Conservation (phyloP, 2,329 filamentous ascomycete genomes). For the Colletotrichum simmondsii region DNA sequence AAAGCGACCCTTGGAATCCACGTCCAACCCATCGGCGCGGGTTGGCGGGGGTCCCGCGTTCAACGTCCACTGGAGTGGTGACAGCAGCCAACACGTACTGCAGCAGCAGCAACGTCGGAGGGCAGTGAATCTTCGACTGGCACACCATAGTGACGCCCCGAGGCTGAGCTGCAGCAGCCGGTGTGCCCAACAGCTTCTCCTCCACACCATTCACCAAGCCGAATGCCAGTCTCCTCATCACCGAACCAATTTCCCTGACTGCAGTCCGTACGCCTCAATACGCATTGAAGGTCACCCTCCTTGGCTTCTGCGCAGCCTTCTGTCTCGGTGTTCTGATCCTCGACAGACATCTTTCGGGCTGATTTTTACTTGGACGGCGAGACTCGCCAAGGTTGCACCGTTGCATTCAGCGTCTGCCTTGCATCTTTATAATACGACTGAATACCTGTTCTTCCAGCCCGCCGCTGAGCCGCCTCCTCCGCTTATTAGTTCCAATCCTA, state of each 20-base stretch:
- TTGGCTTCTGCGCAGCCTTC: neutral
- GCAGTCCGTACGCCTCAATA: neutral
- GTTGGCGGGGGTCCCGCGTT: slow-evolving; percentile 13
- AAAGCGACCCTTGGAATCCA: slow-evolving; percentile 19
- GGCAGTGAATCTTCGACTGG: neutral
- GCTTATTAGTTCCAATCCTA: neutral
- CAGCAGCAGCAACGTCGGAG: neutral
- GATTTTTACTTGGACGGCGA: neutral
- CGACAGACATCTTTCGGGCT: neutral
- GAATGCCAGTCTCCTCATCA: neutral
- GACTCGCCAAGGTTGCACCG: neutral
- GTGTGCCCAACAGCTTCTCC: slow-evolving; percentile 1
- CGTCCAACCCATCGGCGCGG: slow-evolving; percentile 17
- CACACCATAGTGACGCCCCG: slow-evolving; percentile 4
- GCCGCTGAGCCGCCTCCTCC: neutral
- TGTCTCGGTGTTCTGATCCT: neutral
- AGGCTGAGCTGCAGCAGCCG: slow-evolving; percentile 11
- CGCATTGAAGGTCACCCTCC: neutral
- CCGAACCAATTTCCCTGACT: neutral
- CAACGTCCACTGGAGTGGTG: neutral
- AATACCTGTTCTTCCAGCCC: neutral
- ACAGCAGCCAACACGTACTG: neutral
- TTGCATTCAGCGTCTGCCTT: neutral
- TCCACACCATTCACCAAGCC: neutral
- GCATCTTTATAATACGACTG: neutral